These are phyloP conservation scores for Epichloe sibirici DNA, from an alignment of 2,329 filamentous ascomycete species.

Conservation along the genomic window DNA sequence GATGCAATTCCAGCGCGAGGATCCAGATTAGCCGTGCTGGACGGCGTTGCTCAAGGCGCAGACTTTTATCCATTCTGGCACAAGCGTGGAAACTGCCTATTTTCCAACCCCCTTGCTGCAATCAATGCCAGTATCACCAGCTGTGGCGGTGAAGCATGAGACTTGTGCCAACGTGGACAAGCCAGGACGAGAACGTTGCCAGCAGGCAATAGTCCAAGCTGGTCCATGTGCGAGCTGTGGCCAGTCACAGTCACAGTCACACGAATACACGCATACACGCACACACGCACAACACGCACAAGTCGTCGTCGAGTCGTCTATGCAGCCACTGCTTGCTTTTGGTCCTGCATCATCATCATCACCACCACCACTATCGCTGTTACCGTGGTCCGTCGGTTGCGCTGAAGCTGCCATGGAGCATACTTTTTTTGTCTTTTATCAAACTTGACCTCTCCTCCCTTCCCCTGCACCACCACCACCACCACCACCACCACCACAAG, in stretches of 20 bases:
- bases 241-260: background rate
- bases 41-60: background rate
- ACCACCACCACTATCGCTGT: background rate
- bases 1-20: background rate
- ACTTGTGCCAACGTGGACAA: background rate
- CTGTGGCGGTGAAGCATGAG: background rate
- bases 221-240: too few relatives aligned
- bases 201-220: too few relatives aligned
- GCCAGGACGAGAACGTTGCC: background rate
- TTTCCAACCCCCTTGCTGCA: too few relatives aligned
- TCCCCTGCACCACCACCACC: background rate
- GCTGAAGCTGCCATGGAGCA: background rate
- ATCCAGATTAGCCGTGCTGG: background rate
- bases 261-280: too few relatives aligned
- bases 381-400: background rate
- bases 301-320: background rate
- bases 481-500: background rate
- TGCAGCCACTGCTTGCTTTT: conserved; percentile 3
- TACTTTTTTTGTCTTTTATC: too few relatives aligned
- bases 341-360: conserved; percentile 4
- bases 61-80: background rate
- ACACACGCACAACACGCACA: background rate
- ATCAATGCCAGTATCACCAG: too few relatives aligned
- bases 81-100: background rate
- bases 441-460: background rate